Base-by-base conservation (phyloP, 2,329 filamentous ascomycete genomes). In the Colletotrichum viniferum region DNA sequence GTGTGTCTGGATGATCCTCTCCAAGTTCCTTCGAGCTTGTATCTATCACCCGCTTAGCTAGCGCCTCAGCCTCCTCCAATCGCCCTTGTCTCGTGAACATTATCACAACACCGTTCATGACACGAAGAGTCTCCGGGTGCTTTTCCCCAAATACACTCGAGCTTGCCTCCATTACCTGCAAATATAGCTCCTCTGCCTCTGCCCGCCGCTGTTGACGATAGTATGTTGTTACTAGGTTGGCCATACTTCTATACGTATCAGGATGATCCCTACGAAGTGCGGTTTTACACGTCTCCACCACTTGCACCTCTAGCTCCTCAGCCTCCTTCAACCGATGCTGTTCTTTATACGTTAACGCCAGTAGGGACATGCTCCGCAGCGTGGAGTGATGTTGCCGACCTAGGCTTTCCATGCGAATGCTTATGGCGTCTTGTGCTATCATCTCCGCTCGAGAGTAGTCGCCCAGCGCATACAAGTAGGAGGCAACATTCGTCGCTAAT, bases 401-500 rank as follows among this genome's bases (percentile, higher is more conserved):
- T 4, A 7, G 38, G 38, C 9, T n/a, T 48, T 1, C 5, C 5
- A 48, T 48, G 18, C n/a, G 2, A 75, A 63, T 21, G 9, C 30
- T 56, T 1, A 64, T 5, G 28, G 69, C 73, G 26, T 65, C 4
- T 52, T 18, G 14, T 12, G 60, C 34, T n/a, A 38, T 3, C 5
- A 38, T 13, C 18, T 76, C 64, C 4, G 62, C 58, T 10, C 12
- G 43, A 4, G 18, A 52, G 36, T 73, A 68, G 8, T 69, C 13
- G 13, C 64, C 60, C 2, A 71, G 48, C 28, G 12, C 38, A 0
- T 62, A 0, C 30, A 77, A 71, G 66, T 77, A 79, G 0, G 1
- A 3, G 14, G 73, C 69, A 5, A 73, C 66, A 1, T 77, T 76
- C 18, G 61, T 77, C 9, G 77, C n/a, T 38, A 80, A 26, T 2